Evolutionary conservation across 2,329 filamentous ascomycete species (phyloP), one percentile per base, ranked within the genome.

Genomic region (Aspergillus arachidicola): DNA sequence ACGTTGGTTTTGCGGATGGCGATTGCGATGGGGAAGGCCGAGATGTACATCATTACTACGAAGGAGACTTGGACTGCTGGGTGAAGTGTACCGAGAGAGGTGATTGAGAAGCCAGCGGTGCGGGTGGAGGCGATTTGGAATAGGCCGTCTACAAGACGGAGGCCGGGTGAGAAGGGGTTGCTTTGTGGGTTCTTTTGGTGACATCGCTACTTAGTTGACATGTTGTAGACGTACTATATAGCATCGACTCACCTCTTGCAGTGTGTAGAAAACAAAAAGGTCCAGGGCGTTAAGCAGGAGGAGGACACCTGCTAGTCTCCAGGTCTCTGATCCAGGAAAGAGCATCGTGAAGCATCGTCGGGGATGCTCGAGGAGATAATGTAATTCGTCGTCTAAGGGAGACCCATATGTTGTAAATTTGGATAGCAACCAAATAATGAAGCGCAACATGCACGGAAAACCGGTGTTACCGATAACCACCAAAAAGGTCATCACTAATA

Each of bases 41-140:
- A 97, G 65, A 98, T 97, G 79, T 98, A 98, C 94, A 98, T 98
- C 94, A 98, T 98, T 75, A 97, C 89, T 78, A 98, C 83, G 80
- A 97, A 97, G 23, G 93, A 92, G n/a, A 96, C 92, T 72, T 97
- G 93, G 61, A 97, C 92, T 1, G 91, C 94, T 1, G 95, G 94
- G 69, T 97, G 93, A 1, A 98, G 82, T 0, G 85, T 80, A 2
- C 90, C 82, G 36, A 98, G 81, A 72, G 91, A 92, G 68, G 97
- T 86, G 36, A 91, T 91, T 0, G 91, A 84, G 72, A 97, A 97
- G 0, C 95, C 94, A 4, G 95, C 94, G 0, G 94, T 98, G 73
- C 94, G 85, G 0, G 94, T 97, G 6, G 92, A 90, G 0, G 90
- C 88, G 1, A 94, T 94, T 76, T 97, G 93, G 74, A 97, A 98